Evolutionary conservation across 2,329 filamentous ascomycete genomes (phyloP), one percentile per base, ranked within the genome.

Genomic region (Sarocladium strictum): DNA sequence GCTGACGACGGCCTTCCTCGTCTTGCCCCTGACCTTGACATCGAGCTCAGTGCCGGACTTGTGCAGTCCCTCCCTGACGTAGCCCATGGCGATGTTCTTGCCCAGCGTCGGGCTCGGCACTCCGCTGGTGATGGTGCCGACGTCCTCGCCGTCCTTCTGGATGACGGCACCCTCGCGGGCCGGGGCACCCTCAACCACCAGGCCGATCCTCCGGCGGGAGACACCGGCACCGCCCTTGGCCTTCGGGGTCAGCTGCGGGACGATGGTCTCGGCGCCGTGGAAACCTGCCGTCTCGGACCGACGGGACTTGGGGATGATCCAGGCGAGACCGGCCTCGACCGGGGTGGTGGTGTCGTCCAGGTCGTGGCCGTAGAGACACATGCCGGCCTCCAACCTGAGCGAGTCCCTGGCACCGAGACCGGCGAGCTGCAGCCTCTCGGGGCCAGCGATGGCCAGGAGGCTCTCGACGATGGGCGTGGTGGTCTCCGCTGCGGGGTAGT

Each of bases 301-400:
- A 17, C 93, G 84, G 55, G 86, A 83, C 66, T 90, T 91, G 59
- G 88, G 86, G 57, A 99, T 85, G 65, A 97, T 82, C 93, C 94
- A 99, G 60, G 69, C 66, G 29, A 84, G 75, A 14, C 70, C 75
- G 29, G 72, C 81, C 70, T 84, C 81, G 59, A 79, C 78, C 15
- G 80, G 80, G 15, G 80, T 83, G 17, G 78, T 83, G n/a, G 71
- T 69, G 67, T 96, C 93, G 68, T 95, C 85, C 35, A 99, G 81
- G 69, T 99, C 94, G 73, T 97, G 90, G n/a, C 94, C 94, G 73
- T 99, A 99, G n/a, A 99, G 80, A 71, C 94, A 99, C 93, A 99
- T 96, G 58, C 94, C 94, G 0, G 94, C 94, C 75, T 99, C 94
- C 27, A 99, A 84, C 47, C 94, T 86, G 57, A 99, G 83, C 58